Evolutionary conservation across 257 asterid genomes (phyloP).

Genomic region (Knoxia roxburghii): DNA sequence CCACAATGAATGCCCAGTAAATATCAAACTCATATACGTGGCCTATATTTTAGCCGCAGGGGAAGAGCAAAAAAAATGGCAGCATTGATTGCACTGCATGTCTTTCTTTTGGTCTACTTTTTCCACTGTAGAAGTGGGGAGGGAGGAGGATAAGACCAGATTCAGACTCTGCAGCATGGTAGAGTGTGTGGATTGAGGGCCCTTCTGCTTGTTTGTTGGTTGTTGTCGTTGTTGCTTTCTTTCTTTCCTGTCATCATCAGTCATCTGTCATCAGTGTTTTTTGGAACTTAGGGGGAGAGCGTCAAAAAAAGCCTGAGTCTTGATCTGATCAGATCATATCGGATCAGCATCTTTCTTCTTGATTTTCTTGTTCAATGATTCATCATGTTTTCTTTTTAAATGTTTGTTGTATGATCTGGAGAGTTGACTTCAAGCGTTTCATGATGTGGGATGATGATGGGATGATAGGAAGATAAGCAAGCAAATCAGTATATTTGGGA

Average conservation of each 20-base stretch:
- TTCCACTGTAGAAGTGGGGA: not conserved
- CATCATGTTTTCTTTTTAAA: not conserved
- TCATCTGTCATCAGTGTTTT: not conserved
- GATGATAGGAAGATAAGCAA: no score
- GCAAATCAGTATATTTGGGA: no score
- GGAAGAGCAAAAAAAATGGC: conserved; percentile 8
- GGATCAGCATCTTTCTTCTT: no score
- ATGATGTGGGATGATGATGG: no score
- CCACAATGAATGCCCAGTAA: not conserved
- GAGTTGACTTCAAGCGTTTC: not conserved
- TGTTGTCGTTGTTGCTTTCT: conserved; percentile 3
- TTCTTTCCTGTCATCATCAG: not conserved
- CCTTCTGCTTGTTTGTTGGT: no score
- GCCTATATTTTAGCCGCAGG: conserved; percentile 18
- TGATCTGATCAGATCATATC: no score
- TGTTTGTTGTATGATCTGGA: not conserved
- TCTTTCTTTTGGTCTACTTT: not conserved
- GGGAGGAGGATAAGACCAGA: conserved; percentile 1
- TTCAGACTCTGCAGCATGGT: not conserved
- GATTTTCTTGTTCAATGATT: no score
- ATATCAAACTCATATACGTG: conserved; percentile 15
- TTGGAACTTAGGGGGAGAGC: not conserved
- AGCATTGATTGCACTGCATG: not conserved
- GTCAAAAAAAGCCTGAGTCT: no score
- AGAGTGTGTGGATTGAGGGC: no score